Conservation (phyloP, 805 yeast species). For the Saturnispora bothae region DNA sequence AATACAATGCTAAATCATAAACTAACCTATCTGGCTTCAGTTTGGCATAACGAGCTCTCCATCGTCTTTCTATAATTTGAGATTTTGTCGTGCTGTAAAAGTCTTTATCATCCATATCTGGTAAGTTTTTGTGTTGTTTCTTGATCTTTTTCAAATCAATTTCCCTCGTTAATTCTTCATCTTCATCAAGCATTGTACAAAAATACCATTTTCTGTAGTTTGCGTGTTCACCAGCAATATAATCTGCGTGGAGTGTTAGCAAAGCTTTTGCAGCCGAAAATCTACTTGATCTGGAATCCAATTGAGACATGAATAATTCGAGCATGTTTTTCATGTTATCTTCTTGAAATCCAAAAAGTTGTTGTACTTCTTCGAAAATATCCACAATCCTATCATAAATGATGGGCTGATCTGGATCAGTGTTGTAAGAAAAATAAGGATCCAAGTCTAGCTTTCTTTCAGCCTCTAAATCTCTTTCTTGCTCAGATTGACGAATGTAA, state of each 20-base stretch:
- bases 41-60: conserved; percentile 57
- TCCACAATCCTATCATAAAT: conserved; percentile 50
- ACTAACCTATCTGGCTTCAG: conserved; percentile 47
- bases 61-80: conserved; percentile 74
- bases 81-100: conserved; percentile 25
- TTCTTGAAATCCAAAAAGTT: conserved; percentile 73
- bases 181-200: conserved; percentile 72
- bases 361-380: conserved; percentile 49
- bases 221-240: conserved; percentile 83
- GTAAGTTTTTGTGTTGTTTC: conserved; percentile 49
- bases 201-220: conserved; percentile 90
- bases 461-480: conserved; percentile 3
- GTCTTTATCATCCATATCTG: conserved; percentile 14
- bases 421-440: conserved; percentile 49
- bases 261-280: conserved; percentile 64
- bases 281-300: conserved; percentile 83
- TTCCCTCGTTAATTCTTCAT: conserved; percentile 50
- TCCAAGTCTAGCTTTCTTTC: conserved; percentile 17
- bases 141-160: conserved; percentile 49
- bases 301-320: conserved; percentile 67
- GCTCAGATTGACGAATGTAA: not conserved
- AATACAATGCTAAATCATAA: conserved; percentile 52
- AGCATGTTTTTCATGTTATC: conserved; percentile 71
- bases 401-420: conserved; percentile 62
- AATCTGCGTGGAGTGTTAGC: conserved; percentile 72